Evolutionary conservation across 352 stramenopile genomes (phyloP).

Genomic region (Pythium oligandrum): DNA sequence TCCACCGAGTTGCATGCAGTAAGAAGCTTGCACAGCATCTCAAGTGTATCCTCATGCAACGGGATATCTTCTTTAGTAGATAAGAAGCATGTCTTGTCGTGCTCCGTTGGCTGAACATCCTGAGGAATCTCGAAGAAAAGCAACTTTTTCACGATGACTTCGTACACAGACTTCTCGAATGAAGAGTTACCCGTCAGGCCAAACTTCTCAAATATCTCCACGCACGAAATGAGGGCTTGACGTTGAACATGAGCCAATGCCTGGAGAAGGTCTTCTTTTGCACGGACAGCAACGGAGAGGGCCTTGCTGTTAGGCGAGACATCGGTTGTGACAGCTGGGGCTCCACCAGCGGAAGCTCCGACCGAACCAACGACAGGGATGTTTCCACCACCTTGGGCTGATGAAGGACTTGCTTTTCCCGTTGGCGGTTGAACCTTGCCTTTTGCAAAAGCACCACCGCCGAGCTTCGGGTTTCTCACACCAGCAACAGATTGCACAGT

Average conservation of each 20-base stretch:
- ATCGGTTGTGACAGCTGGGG: constrained; percentile 11
- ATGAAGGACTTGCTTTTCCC: constrained; percentile 3
- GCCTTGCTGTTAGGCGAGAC: constrained; percentile 28
- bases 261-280: constrained; percentile 81
- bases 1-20: constrained; percentile 55
- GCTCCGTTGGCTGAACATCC: constrained; percentile 81
- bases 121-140: constrained; percentile 78
- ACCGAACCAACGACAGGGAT: neutral
- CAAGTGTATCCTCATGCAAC: constrained; percentile 67
- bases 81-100: constrained; percentile 81
- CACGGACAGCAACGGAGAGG: constrained; percentile 62
- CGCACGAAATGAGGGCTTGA: constrained; percentile 64
- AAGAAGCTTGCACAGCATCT: constrained; percentile 51
- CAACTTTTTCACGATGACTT: constrained; percentile 75
- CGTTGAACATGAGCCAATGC: constrained; percentile 70
- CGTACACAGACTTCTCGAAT: constrained; percentile 78
- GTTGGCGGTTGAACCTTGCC: constrained; percentile 31
- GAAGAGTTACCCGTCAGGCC: constrained; percentile 52
- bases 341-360: neutral
- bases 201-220: constrained; percentile 69
- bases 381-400: constrained; percentile 2
- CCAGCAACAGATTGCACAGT: constrained; percentile 21
- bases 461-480: constrained; percentile 18
- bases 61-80: constrained; percentile 82
- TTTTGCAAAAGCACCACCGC: constrained; percentile 19